These are phyloP conservation scores for Pelargonium cotyledonis DNA, from an alignment of 441 rosid genomes.

Conservation along the genomic window DNA sequence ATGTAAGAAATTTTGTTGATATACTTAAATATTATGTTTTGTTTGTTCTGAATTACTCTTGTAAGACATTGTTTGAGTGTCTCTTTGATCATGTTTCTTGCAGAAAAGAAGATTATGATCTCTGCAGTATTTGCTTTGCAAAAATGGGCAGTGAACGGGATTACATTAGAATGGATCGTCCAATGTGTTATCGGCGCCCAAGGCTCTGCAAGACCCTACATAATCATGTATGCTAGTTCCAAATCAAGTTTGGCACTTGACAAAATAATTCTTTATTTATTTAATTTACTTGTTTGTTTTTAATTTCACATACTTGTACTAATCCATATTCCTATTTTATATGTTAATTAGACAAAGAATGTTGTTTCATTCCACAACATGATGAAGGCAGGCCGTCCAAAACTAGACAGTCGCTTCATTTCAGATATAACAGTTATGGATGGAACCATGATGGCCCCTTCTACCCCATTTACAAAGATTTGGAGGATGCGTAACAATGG, in stretches of 20 bases:
- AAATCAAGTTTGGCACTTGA: conserved; percentile 11
- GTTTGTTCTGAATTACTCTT: background rate
- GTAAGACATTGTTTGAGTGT: background rate
- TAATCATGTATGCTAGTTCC: conserved; percentile 30
- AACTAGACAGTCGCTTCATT: conserved; percentile 68
- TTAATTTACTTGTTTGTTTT: too few relatives aligned
- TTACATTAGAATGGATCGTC: conserved; percentile 63
- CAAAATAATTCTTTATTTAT: background rate
- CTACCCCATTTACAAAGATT: conserved; percentile 68
- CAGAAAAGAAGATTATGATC: conserved; percentile 80
- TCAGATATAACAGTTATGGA: conserved; percentile 76
- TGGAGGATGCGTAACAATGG: conserved; percentile 91
- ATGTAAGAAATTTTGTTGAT: conserved; percentile 44
- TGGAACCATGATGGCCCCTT: conserved; percentile 75
- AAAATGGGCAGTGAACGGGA: conserved; percentile 64
- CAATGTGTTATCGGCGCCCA: conserved; percentile 32
- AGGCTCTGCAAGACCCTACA: conserved; percentile 30
- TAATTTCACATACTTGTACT: background rate
- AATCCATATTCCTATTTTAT: background rate
- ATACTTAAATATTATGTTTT: background rate
- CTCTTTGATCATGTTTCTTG: conserved; percentile 9
- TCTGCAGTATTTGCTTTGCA: conserved; percentile 71
- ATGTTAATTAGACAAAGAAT: conserved; percentile 19
- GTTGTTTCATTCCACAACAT: conserved; percentile 16
- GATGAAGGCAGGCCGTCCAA: conserved; percentile 34